Evolutionary conservation across 2,329 filamentous ascomycete species (phyloP).

Genomic region (Sodiomyces alkalinus): DNA sequence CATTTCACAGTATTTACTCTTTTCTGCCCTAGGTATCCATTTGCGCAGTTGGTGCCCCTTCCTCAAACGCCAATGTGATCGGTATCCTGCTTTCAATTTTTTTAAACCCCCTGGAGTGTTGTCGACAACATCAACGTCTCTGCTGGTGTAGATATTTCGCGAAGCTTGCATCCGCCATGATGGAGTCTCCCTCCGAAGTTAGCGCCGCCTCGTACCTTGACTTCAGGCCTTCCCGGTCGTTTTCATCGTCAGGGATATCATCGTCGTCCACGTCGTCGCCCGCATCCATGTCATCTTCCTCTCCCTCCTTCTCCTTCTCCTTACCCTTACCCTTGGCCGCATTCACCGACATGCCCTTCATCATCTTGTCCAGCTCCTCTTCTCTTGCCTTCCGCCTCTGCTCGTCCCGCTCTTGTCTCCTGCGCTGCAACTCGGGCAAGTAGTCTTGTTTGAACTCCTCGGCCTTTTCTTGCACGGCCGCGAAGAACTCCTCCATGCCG

Average conservation of each 20-base stretch:
- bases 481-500: constrained; percentile 87
- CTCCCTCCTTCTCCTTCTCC: constrained; percentile 17
- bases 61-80: constrained; percentile 7
- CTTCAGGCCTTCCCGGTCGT: constrained; percentile 51
- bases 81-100: not conserved
- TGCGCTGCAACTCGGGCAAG: constrained; percentile 74
- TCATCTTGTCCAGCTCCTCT: constrained; percentile 77
- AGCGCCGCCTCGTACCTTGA: constrained; percentile 65
- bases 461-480: constrained; percentile 72
- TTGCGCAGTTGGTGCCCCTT: constrained; percentile 5
- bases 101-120: no score
- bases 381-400: constrained; percentile 58
- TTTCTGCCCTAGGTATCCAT: constrained; percentile 7
- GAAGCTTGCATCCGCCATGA: constrained; percentile 42
- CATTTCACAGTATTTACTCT: not conserved
- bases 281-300: constrained; percentile 29
- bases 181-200: constrained; percentile 36
- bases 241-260: constrained; percentile 42
- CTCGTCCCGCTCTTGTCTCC: constrained; percentile 59
- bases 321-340: constrained; percentile 11
- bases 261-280: constrained; percentile 41
- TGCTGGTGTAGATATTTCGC: constrained; percentile 38
- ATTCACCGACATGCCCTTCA: constrained; percentile 69
- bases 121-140: no score
- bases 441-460: constrained; percentile 85